These are phyloP conservation scores for Ceratocystis alfenasii DNA, from an alignment of 2,329 filamentous ascomycete genomes.

Conservation along the genomic window DNA sequence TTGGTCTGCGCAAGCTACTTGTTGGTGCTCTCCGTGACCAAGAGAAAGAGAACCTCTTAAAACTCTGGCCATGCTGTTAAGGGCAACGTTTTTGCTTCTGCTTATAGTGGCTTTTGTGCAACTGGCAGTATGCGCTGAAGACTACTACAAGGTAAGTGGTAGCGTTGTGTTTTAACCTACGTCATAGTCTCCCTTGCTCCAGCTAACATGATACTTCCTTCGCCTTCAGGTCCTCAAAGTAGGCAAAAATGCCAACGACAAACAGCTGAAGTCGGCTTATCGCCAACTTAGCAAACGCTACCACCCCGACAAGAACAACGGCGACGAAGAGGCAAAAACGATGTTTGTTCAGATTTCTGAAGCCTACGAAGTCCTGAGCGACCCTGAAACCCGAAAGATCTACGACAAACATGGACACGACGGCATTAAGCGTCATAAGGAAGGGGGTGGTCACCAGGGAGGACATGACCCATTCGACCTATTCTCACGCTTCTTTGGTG, in stretches of 20 bases:
- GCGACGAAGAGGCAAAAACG: slow-evolving; percentile 65
- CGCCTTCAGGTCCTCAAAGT: slow-evolving; percentile 59
- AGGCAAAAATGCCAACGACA: slow-evolving; percentile 65
- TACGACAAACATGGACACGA: slow-evolving; percentile 95
- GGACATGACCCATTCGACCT: slow-evolving; percentile 87
- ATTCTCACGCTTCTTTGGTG: slow-evolving; percentile 94
- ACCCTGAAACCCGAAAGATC: slow-evolving; percentile 66
- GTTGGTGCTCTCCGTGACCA: neutral
- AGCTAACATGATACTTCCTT: slow-evolving; percentile 2
- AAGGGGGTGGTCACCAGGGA: slow-evolving; percentile 49
- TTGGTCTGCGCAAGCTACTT: neutral
- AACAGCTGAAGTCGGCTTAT: slow-evolving; percentile 89
- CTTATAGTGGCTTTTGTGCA: slow-evolving; percentile 44
- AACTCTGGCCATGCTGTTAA: slow-evolving; percentile 31
- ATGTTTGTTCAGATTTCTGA: slow-evolving; percentile 92
- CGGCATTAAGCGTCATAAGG: slow-evolving; percentile 71
- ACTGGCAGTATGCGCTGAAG: slow-evolving; percentile 48
- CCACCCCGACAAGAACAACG: slow-evolving; percentile 95
- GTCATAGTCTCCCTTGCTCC: neutral
- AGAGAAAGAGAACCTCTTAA: neutral
- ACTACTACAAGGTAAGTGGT: slow-evolving; percentile 61
- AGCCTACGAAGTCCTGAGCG: slow-evolving; percentile 84
- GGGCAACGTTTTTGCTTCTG: slow-evolving; percentile 35
- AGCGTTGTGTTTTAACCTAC: neutral
- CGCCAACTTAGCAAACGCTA: slow-evolving; percentile 85